Evolutionary conservation across 257 asterid species (phyloP).

Genomic region (Dorcoceras hygrometricum): DNA sequence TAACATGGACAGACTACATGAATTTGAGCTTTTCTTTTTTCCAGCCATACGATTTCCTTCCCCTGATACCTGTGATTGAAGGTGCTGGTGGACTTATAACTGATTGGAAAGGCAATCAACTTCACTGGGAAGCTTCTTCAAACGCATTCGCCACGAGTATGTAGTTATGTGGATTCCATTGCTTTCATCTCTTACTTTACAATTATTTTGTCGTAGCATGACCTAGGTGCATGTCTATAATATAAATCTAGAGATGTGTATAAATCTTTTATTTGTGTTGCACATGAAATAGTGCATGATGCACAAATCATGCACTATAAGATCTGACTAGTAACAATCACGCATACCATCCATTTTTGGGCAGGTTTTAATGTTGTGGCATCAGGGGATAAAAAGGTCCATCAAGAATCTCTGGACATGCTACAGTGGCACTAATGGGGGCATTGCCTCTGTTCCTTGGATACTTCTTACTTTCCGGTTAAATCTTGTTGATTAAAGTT

Average conservation of each 20-base stretch:
- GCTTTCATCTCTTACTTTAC: background rate
- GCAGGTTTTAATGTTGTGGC: conserved; percentile 87
- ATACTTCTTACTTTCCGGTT: background rate
- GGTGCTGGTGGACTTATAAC: conserved; percentile 94
- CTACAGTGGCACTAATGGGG: conserved; percentile 49
- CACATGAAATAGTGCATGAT: background rate
- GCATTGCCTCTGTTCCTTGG: background rate
- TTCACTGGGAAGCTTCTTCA: conserved; percentile 83
- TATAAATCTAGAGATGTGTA: too few relatives aligned
- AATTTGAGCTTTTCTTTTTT: conserved; percentile 10
- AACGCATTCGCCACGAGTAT: conserved; percentile 60
- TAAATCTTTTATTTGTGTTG: too few relatives aligned
- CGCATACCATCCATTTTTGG: background rate
- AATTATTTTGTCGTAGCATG: background rate
- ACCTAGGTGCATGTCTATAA: background rate
- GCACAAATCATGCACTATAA: background rate
- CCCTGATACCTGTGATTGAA: conserved; percentile 88
- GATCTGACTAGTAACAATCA: background rate
- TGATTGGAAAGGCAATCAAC: conserved; percentile 75
- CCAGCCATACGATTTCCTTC: conserved; percentile 96
- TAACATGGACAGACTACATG: background rate
- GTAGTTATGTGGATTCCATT: conserved; percentile 8
- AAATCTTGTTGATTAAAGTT: background rate
- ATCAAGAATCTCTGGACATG: conserved; percentile 57
- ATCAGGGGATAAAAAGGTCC: conserved; percentile 68